phyloP scores from a whole-genome alignment of 352 stramenopile species.

The Globisporangium paroecandrum region DNA sequence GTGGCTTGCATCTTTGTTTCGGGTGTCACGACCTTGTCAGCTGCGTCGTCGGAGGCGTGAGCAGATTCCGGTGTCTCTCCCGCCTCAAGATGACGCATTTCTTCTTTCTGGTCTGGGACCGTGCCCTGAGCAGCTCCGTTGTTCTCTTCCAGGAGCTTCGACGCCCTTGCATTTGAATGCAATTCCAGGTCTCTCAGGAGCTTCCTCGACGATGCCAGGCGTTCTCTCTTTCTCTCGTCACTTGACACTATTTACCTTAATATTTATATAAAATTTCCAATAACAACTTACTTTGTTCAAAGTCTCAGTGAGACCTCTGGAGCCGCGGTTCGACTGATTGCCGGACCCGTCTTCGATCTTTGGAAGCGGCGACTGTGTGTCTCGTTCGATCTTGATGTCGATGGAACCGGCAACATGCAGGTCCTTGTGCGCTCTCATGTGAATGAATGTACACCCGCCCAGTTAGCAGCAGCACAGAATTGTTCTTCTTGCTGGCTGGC shows the following conservation, averaged over 20 bases:
- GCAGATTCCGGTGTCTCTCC: not conserved
- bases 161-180: not conserved
- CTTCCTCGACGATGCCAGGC: not conserved
- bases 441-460: not conserved
- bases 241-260: conserved; percentile 11
- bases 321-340: not conserved
- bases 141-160: conserved; percentile 6
- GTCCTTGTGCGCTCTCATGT: not conserved
- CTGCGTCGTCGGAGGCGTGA: not conserved
- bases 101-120: not conserved
- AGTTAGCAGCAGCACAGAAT: not conserved
- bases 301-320: not conserved
- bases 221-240: not conserved
- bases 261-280: conserved; percentile 17
- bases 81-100: not conserved
- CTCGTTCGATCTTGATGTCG: not conserved
- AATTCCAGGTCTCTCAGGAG: not conserved
- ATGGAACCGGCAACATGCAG: not conserved
- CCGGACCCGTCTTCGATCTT: not conserved
- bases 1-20: not conserved
- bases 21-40: too few relatives aligned
- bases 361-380: not conserved
- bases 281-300: conserved; percentile 10
- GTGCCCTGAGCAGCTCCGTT: not conserved
- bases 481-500: not conserved